Percentiles rank a stretch among this genome's conserved stretches.
These are phyloP conservation scores for Cyclostephanos tholiformis DNA, from an alignment of 108 stramenopile genomes.

Conservation along the genomic window DNA sequence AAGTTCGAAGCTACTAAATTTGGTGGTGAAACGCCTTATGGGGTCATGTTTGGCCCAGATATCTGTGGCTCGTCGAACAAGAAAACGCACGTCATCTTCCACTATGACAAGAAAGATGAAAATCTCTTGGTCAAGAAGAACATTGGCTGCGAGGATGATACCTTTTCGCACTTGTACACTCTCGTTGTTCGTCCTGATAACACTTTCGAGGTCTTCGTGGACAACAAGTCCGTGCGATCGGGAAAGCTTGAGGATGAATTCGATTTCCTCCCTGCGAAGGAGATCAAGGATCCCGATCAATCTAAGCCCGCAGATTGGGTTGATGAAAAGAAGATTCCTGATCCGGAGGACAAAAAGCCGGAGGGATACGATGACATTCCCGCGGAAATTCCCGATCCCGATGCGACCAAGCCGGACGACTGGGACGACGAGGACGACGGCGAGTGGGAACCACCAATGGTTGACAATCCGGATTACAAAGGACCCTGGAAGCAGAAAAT, in stretches of 20 bases:
- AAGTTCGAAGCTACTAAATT: constrained; percentile 84
- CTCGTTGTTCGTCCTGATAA: constrained; percentile 92
- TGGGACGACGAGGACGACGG: constrained; percentile 99
- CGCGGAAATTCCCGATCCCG: constrained; percentile 92
- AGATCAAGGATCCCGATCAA: constrained; percentile 96
- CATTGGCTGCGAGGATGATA: constrained; percentile 85
- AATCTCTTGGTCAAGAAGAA: constrained; percentile 97
- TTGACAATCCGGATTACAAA: constrained; percentile 98
- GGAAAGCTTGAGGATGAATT: constrained; percentile 96
- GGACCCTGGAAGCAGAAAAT: constrained; percentile 94
- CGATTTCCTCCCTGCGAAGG: constrained; percentile 88
- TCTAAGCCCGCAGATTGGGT: constrained; percentile 98
- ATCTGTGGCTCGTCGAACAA: constrained; percentile 94
- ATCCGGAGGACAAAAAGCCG: constrained; percentile 96
- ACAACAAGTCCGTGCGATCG: constrained; percentile 91
- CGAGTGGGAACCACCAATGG: constrained; percentile 95
- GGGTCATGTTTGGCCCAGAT: constrained; percentile 99
- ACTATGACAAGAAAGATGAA: constrained; percentile 91
- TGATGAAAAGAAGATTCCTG: constrained; percentile 91
- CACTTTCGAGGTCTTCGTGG: constrained; percentile 97
- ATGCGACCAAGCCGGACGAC: constrained; percentile 95
- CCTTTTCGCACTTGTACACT: constrained; percentile 97
- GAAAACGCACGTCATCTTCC: constrained; percentile 97
- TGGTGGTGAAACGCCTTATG: constrained; percentile 98
- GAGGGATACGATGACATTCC: constrained; percentile 96